A percentile compares a stretch with the other conserved stretches of the same genome.
Conservation (phyloP, 192 early-diverging fungal species). For the Podochytrium sp. region DNA sequence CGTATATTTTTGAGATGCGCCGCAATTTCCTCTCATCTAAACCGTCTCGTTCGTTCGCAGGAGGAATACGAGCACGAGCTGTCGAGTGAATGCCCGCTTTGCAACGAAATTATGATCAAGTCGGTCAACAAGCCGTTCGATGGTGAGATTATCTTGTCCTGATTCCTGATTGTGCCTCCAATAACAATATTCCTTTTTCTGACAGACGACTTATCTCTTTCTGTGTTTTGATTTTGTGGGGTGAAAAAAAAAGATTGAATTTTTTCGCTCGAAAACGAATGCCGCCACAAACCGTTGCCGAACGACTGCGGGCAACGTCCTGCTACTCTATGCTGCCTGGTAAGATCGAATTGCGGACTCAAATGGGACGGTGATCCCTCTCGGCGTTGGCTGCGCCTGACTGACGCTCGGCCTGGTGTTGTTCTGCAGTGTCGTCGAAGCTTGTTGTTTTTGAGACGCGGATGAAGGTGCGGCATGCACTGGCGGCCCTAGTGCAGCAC, state of each 20-base stretch:
- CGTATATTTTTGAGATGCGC: conserved; percentile 6
- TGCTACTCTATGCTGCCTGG: conserved; percentile 31
- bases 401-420: background rate
- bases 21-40: background rate
- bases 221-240: background rate
- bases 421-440: conserved; percentile 70
- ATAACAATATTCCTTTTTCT: background rate
- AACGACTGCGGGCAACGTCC: conserved; percentile 16
- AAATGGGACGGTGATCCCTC: background rate
- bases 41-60: conserved; percentile 28
- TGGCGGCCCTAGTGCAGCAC: conserved; percentile 91
- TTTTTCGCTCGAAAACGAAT: background rate
- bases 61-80: conserved; percentile 80
- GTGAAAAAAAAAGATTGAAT: background rate
- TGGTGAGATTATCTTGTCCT: background rate
- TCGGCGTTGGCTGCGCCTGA: background rate
- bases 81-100: conserved; percentile 89
- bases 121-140: conserved; percentile 84
- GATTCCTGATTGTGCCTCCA: background rate
- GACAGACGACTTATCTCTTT: background rate
- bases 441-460: conserved; percentile 90
- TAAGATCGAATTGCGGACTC: background rate
- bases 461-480: conserved; percentile 88
- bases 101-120: conserved; percentile 94
- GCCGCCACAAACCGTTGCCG: background rate